A percentile compares a stretch with the other conserved stretches of the same genome.
Conservation (phyloP, 129 eudicot species). For the Kitagawia praeruptora region DNA sequence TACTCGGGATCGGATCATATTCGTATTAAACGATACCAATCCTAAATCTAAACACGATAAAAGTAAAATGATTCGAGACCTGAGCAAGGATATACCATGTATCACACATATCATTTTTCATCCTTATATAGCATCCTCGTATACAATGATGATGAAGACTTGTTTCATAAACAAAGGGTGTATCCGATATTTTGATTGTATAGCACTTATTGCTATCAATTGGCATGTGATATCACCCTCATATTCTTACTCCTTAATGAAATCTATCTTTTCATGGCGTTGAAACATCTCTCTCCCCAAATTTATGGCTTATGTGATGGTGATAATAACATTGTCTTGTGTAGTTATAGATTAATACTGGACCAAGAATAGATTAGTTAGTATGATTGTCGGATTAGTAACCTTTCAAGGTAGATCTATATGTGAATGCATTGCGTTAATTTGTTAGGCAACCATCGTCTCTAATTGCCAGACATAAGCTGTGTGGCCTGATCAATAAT, state of each 20-base stretch:
- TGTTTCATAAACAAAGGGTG: neutral
- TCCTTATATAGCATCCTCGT: no score
- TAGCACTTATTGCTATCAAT: neutral
- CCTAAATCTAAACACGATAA: no score
- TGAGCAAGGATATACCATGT: no score
- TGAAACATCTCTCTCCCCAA: constrained; percentile 1
- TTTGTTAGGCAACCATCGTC: neutral
- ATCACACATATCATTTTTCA: no score
- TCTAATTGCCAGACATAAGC: neutral
- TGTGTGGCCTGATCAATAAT: no score
- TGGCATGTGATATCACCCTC: constrained; percentile 5
- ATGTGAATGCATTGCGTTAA: neutral
- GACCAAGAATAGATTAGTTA: no score
- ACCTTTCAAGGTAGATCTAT: neutral
- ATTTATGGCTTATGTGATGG: neutral
- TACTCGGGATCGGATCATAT: no score
- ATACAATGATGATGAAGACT: neutral
- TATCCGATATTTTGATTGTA: neutral
- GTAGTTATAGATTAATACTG: neutral
- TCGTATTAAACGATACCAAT: no score
- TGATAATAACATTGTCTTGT: neutral
- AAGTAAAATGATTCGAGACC: no score
- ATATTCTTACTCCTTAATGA: neutral
- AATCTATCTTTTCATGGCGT: neutral
- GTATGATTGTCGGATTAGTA: neutral